Base-by-base conservation (phyloP, 2,329 filamentous ascomycete species). In the Fusarium sublunatum region DNA sequence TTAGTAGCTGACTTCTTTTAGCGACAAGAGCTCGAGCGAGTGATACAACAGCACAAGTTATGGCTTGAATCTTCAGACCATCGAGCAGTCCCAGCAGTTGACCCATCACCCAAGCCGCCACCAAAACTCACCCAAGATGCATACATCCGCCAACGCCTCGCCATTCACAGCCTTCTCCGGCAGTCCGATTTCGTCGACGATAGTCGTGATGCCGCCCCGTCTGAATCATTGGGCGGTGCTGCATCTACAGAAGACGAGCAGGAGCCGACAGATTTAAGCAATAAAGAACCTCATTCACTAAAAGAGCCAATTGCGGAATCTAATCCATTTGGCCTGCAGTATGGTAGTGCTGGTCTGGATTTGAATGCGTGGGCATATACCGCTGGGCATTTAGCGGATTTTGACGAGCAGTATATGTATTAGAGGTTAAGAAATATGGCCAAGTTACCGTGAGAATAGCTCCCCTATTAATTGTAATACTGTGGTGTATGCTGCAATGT, bases 171-270 rank as follows among this genome's bases (percentile, higher is more conserved):
- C 31, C 63, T 79, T 5, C 68, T 79, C 7, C 64, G 76, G 3
- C 77, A 78, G 24, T 76, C 76, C 1, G 74, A 75, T 38, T 79
- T 79, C 28, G 68, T 75, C 11, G 76, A 79, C 53, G 75, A 79
- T 49, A 78, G 76, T 31, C 69, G 74, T 39, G 72, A 77, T 46
- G 71, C 69, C 6, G 69, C 69, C 4, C 69, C 55, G 0, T 12
- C 41, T n/a, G 69, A 69, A 24, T 63, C 58, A 19, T 54, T 61
- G 9, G 65, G 63, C 22, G 68, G 65, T 50, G 64, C 65, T 28
- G 65, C 57, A 1, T 70, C 68, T 3, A 63, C 65, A 12, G 69
- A 70, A n/a, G 64, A 70, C 35, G 64, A 63, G 11, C 62, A 54
- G n/a, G 69, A 68, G 6, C 40, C 65, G 1, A 24, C 45, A 1